Evolutionary conservation across 306 rosid genomes (phyloP).

Genomic region (Urtica urens): DNA sequence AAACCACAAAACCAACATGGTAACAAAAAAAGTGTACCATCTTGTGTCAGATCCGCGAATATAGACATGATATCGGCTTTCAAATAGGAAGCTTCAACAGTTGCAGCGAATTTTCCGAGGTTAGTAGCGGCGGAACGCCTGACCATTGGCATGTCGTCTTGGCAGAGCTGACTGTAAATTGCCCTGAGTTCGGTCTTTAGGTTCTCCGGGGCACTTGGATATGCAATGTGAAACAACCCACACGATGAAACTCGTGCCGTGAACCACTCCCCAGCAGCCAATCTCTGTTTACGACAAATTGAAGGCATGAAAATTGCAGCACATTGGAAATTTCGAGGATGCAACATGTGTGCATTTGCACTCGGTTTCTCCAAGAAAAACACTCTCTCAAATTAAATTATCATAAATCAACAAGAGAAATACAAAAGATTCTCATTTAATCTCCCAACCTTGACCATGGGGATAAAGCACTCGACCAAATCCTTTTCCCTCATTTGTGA

Average conservation of each 20-base stretch:
- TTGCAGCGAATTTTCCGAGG: conserved; percentile 90
- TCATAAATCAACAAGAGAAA: too few relatives aligned
- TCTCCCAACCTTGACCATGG: conserved; percentile 79
- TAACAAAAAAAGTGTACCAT: conserved; percentile 44
- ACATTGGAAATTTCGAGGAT: too few relatives aligned
- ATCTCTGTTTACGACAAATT: conserved; percentile 43
- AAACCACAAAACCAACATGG: not conserved
- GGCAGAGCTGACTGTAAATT: conserved; percentile 81
- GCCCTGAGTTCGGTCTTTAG: conserved; percentile 71
- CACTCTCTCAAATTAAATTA: not conserved
- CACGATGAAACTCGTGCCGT: conserved; percentile 97
- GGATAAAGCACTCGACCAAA: conserved; percentile 73
- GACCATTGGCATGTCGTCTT: conserved; percentile 99
- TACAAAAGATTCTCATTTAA: too few relatives aligned
- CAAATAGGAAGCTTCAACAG: conserved; percentile 72
- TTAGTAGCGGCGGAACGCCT: conserved; percentile 97
- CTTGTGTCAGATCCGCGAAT: conserved; percentile 87
- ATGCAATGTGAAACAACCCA: conserved; percentile 91
- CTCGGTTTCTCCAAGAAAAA: not conserved
- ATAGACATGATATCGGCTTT: conserved; percentile 79
- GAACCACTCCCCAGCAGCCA: conserved; percentile 99
- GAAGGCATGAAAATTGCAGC: conserved; percentile 5
- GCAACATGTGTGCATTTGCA: not conserved
- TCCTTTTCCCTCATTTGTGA: conserved; percentile 88
- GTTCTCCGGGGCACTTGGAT: conserved; percentile 75